Evolutionary conservation across 495 filamentous ascomycete species (phyloP).

Genomic region (Aspergillus ellipticus): DNA sequence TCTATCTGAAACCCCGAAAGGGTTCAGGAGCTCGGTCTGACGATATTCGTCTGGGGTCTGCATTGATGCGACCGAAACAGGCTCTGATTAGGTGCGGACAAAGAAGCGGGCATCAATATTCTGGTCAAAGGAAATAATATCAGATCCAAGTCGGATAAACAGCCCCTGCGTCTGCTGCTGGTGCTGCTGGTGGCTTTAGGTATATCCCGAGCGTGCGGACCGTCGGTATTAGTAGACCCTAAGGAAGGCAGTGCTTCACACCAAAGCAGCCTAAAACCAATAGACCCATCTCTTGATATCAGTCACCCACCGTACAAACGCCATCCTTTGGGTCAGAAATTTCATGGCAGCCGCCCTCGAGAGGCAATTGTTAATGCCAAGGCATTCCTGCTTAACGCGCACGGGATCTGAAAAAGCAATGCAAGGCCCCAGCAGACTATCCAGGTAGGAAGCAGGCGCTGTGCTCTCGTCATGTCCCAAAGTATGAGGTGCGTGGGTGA

Average conservation of each 20-base stretch:
- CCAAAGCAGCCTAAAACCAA: not conserved
- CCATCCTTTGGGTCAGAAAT: not conserved
- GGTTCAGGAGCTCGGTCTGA: constrained; percentile 10
- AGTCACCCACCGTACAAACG: not conserved
- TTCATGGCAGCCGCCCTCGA: not conserved
- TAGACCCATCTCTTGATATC: not conserved
- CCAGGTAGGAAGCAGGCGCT: not conserved
- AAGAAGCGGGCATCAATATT: not conserved
- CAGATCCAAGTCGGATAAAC: constrained; percentile 5
- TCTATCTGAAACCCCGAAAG: constrained; percentile 12
- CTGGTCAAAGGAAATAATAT: constrained; percentile 32
- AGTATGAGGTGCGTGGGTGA: not conserved
- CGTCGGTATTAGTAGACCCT: not conserved
- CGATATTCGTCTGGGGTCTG: constrained; percentile 8
- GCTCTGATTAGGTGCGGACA: constrained; percentile 4
- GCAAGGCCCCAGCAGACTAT: too few species aligned
- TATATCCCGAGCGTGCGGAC: not conserved
- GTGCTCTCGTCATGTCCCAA: not conserved
- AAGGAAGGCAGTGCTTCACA: not conserved
- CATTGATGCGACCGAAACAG: constrained; percentile 15
- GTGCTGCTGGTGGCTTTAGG: not conserved
- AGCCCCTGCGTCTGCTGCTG: too few species aligned
- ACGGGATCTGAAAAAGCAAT: not conserved
- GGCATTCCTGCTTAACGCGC: not conserved
- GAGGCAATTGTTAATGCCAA: not conserved